Evolutionary conservation across 1,284 basidiomycete species (phyloP), one percentile per base, ranked within the genome.

Genomic region (Apiotrichum akiyoshidainum): DNA sequence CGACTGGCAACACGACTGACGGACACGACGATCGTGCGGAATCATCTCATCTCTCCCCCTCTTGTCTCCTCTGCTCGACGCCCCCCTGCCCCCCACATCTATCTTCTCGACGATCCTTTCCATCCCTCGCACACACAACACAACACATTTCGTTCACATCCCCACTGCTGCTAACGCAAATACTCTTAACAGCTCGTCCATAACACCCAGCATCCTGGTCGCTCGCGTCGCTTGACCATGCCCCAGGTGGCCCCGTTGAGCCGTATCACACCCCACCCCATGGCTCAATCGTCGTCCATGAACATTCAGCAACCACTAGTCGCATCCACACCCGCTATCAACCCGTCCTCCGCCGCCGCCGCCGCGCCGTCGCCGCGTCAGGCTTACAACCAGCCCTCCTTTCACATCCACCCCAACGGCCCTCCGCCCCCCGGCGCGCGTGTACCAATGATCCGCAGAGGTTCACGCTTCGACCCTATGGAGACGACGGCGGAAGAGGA

Each of bases 391-490:
- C 19, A 45, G 19, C 12, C 41, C n/a, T 13, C 35, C 22, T 45
- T 53, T 34, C 17, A n/a, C 48, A 40, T 50, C 13, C 26, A 50
- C 6, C 48, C 19, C n/a, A 16, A 39, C 48, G 48, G 48, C 37
- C 48, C 48, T n/a, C 58, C 61, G 17, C 61, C 61, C 12, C 58
- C 58, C 21, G 61, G 61, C 35, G 61, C 61, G 33, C 61, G 61
- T 46, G 37, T 58, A 26, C 61, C 61, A 22, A 63, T 58, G 58
- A 55, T 62, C 22, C 58, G 64, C 19, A 54, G 72, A 22, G 60
- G 63, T 46, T 70, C 68, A 8, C 61, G 73, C 22, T 71, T 72
- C 49, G 74, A 76, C 55, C 74, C 74, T 0, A 72, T 76, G 69
- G 67, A 65, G 19, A 65, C 67, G 12, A 61, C 65, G 17, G 55